phyloP scores from a whole-genome alignment of 2,329 filamentous ascomycete genomes.

The Hansfordia pulvinata region DNA sequence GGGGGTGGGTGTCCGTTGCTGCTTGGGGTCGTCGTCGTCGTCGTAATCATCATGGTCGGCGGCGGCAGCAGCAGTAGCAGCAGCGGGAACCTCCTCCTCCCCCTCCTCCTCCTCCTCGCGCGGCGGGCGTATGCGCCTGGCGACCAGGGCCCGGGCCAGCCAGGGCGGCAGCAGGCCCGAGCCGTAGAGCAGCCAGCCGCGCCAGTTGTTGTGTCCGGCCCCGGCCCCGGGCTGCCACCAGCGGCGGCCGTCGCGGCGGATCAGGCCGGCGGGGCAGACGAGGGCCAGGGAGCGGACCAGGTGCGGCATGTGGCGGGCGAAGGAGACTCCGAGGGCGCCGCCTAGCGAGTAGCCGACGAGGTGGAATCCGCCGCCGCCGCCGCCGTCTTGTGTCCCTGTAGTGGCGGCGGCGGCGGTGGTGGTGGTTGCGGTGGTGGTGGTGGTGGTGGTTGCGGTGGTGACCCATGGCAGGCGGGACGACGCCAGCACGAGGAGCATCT shows the following conservation, averaged over 20 bases:
- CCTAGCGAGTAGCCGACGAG: constrained; percentile 72
- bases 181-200: constrained; percentile 49
- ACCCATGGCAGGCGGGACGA: constrained; percentile 47
- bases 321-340: constrained; percentile 58
- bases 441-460: background rate
- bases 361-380: constrained; percentile 41
- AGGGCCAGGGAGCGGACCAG: constrained; percentile 51
- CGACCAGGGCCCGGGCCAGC: constrained; percentile 36
- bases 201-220: constrained; percentile 50
- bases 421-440: background rate
- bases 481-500: constrained; percentile 51
- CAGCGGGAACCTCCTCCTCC: constrained; percentile 8
- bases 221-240: no score
- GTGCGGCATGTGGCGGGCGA: constrained; percentile 54
- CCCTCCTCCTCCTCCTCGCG: constrained; percentile 24
- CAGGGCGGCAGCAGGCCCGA: constrained; percentile 44
- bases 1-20: no score
- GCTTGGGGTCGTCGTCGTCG: no score
- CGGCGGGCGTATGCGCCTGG: constrained; percentile 17
- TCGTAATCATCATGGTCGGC: no score
- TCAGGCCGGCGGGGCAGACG: constrained; percentile 54
- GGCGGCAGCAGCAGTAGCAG: no score
- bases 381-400: no score
- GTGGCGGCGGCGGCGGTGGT: constrained; percentile 19
- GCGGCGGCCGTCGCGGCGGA: constrained; percentile 45